These are phyloP conservation scores for Zymoseptoria tritici DNA, from an alignment of 2,329 filamentous ascomycete species.

Conservation along the genomic window DNA sequence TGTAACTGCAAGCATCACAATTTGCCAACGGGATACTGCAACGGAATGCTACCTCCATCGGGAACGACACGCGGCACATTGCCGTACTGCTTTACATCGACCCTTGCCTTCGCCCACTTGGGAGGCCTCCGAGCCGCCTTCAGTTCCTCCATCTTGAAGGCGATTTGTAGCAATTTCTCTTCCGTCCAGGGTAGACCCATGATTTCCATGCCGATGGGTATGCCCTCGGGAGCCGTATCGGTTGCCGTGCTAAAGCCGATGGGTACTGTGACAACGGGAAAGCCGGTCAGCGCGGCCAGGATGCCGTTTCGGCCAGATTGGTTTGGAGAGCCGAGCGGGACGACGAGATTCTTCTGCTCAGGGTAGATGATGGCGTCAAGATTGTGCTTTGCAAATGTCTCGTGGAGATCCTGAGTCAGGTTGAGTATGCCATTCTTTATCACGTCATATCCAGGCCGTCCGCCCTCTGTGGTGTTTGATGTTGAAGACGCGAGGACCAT, in stretches of 20 bases:
- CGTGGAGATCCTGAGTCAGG: conserved; percentile 45
- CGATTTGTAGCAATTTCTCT: conserved; percentile 46
- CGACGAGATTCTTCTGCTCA: conserved; percentile 57
- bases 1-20: not conserved
- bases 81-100: conserved; percentile 35
- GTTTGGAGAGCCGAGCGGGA: conserved; percentile 48
- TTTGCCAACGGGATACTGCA: conserved; percentile 42
- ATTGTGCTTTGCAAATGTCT: conserved; percentile 42
- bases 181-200: conserved; percentile 52
- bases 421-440: conserved; percentile 44
- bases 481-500: conserved; percentile 47
- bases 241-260: conserved; percentile 46
- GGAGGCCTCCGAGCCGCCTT: conserved; percentile 43
- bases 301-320: conserved; percentile 56
- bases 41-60: conserved; percentile 35
- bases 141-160: conserved; percentile 44
- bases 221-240: conserved; percentile 46
- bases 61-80: conserved; percentile 41
- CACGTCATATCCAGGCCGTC: conserved; percentile 34
- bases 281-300: conserved; percentile 47
- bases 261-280: conserved; percentile 48
- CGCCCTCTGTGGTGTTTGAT: conserved; percentile 27
- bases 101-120: conserved; percentile 35
- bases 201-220: conserved; percentile 60
- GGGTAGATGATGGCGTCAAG: conserved; percentile 58